phyloP scores from a whole-genome alignment of 768 basidiomycete genomes.

The Trichaptum fuscoviolaceum region DNA sequence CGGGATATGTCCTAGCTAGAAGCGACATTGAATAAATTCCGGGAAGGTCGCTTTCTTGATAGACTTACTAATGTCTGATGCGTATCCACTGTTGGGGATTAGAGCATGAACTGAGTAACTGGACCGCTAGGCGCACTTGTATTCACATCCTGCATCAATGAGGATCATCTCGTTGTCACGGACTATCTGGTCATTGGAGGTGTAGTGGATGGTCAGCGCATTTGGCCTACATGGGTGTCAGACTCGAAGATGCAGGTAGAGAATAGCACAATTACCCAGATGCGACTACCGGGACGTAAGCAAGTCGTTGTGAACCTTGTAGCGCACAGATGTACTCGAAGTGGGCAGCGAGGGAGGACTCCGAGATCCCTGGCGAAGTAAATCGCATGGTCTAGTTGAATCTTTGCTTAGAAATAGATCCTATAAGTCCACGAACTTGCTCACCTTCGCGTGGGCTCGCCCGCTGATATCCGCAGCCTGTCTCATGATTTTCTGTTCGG shows the following conservation, averaged over 20 bases:
- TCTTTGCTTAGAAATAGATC: background rate
- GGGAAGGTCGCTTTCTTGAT: background rate
- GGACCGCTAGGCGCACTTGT: constrained; percentile 49
- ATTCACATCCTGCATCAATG: constrained; percentile 91
- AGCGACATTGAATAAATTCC: constrained; percentile 15
- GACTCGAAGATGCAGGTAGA: constrained; percentile 6
- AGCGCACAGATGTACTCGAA: constrained; percentile 87
- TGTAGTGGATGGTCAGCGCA: constrained; percentile 91
- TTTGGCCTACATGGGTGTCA: constrained; percentile 52
- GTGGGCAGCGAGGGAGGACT: constrained; percentile 65
- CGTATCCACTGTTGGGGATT: constrained; percentile 62
- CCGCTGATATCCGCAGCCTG: constrained; percentile 84
- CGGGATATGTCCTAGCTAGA: constrained; percentile 83
- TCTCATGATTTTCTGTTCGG: constrained; percentile 78
- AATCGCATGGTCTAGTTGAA: constrained; percentile 75
- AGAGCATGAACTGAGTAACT: background rate
- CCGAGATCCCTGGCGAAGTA: constrained; percentile 48
- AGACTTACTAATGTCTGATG: constrained; percentile 83
- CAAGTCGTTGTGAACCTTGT: constrained; percentile 75
- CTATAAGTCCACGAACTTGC: constrained; percentile 9
- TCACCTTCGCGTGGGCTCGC: constrained; percentile 77
- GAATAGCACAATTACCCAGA: constrained; percentile 57
- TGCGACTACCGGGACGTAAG: constrained; percentile 98
- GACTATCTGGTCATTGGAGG: constrained; percentile 79
- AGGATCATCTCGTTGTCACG: constrained; percentile 70